These are phyloP conservation scores for Leccinum uliginosum DNA, from an alignment of 768 basidiomycete species.

Conservation along the genomic window DNA sequence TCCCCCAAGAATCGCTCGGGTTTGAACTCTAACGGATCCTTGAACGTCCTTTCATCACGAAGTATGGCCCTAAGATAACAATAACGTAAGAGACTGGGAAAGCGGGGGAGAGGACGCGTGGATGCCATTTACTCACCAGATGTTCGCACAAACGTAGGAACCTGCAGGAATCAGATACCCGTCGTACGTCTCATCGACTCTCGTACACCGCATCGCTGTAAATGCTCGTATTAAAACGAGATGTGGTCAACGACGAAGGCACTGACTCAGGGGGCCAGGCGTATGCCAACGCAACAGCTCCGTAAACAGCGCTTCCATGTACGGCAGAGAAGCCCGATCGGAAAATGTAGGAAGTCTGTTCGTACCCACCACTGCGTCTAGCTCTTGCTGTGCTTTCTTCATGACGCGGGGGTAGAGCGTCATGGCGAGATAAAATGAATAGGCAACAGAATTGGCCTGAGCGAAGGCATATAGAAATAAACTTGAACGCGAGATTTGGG, in stretches of 20 bases:
- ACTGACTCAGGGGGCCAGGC: conserved; percentile 12
- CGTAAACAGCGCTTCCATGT: conserved; percentile 24
- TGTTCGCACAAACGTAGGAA: conserved; percentile 15
- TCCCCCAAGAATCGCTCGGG: conserved; percentile 23
- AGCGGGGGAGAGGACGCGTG: not conserved
- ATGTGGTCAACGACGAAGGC: not conserved
- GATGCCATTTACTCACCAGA: conserved; percentile 6
- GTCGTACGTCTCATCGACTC: conserved; percentile 14
- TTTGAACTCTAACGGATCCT: conserved; percentile 17
- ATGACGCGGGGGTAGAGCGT: conserved; percentile 23
- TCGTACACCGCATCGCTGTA: conserved; percentile 10
- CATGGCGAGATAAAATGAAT: conserved; percentile 27
- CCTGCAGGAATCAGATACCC: conserved; percentile 20
- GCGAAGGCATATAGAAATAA: not conserved
- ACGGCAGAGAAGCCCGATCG: conserved; percentile 24
- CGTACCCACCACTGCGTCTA: conserved; percentile 24
- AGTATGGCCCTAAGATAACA: conserved; percentile 16
- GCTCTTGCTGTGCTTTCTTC: conserved; percentile 24
- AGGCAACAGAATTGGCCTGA: conserved; percentile 10
- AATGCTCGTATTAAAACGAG: not conserved
- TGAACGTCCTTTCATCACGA: conserved; percentile 15
- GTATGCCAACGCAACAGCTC: conserved; percentile 25
- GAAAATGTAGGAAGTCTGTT: conserved; percentile 20
- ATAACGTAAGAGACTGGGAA: not conserved
- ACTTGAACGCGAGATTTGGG: not conserved